Evolutionary conservation across 2,329 filamentous ascomycete genomes (phyloP).

Genomic region (Ceratocystis variospora): DNA sequence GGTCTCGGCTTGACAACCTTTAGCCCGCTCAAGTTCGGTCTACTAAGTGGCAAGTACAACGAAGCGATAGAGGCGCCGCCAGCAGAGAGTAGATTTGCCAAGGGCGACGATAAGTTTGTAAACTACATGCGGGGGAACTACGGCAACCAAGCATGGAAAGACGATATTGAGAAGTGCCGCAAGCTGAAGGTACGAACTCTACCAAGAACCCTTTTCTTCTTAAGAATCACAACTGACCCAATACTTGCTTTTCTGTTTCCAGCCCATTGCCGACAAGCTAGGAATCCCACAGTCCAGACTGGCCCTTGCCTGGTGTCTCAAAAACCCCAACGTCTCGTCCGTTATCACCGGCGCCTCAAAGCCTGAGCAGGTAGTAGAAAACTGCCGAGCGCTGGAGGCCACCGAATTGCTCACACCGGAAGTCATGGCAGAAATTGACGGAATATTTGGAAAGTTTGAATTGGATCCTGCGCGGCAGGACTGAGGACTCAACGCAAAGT

Average conservation of each 20-base stretch:
- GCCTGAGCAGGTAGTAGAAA: constrained; percentile 39
- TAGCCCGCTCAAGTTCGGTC: constrained; percentile 43
- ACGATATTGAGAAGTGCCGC: constrained; percentile 33
- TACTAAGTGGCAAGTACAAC: constrained; percentile 55
- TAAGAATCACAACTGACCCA: neutral
- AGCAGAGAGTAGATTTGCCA: constrained; percentile 44
- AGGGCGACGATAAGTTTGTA: constrained; percentile 44
- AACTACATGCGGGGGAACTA: constrained; percentile 36
- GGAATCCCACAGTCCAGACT: constrained; percentile 39
- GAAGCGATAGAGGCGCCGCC: constrained; percentile 35
- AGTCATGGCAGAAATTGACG: constrained; percentile 38
- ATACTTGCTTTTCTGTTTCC: neutral
- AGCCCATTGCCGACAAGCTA: constrained; percentile 42
- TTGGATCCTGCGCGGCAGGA: constrained; percentile 19
- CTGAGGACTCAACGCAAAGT: neutral
- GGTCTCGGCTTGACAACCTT: constrained; percentile 49
- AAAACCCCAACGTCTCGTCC: constrained; percentile 39
- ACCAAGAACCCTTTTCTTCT: neutral
- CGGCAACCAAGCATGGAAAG: constrained; percentile 43
- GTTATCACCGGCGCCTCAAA: constrained; percentile 41
- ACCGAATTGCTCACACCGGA: constrained; percentile 37
- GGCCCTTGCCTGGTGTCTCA: constrained; percentile 40
- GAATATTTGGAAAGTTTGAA: constrained; percentile 26
- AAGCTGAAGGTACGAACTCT: constrained; percentile 25
- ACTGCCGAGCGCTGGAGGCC: constrained; percentile 34